These are phyloP conservation scores for Penicillium riverlandense DNA, from an alignment of 495 filamentous ascomycete genomes.

Conservation along the genomic window DNA sequence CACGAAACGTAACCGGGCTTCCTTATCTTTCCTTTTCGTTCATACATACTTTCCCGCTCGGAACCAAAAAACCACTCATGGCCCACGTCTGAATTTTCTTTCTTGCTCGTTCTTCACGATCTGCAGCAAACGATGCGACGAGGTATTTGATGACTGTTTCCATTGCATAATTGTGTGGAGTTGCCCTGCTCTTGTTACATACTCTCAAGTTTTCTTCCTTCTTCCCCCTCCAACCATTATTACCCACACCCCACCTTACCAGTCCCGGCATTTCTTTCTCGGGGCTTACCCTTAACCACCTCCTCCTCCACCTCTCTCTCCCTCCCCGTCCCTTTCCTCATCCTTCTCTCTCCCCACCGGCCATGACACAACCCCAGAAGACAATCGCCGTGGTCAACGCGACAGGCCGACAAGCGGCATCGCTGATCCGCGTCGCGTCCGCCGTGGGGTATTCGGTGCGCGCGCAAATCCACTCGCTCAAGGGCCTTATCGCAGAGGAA, in stretches of 20 bases:
- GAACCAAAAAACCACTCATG: conserved; percentile 1
- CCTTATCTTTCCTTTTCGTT: conserved; percentile 14
- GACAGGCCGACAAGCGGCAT: conserved; percentile 87
- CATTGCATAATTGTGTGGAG: conserved; percentile 14
- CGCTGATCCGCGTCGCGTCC: conserved; percentile 83
- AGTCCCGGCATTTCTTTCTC: background rate
- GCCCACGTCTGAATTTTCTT: conserved; percentile 1
- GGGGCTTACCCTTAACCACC: background rate
- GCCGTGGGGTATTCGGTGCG: conserved; percentile 87
- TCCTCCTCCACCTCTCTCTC: background rate
- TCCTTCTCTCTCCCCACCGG: background rate
- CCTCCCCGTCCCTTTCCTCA: conserved; percentile 1
- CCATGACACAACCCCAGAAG: conserved; percentile 49
- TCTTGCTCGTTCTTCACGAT: conserved; percentile 4
- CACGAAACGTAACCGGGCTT: background rate
- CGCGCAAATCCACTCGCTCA: conserved; percentile 77
- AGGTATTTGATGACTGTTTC: conserved; percentile 21
- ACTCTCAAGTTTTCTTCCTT: conserved; percentile 22
- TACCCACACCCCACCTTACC: conserved; percentile 1
- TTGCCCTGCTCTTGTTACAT: conserved; percentile 16
- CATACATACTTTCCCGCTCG: conserved; percentile 4
- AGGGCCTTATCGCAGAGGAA: conserved; percentile 77
- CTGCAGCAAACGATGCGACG: conserved; percentile 8
- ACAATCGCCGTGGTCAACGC: conserved; percentile 90
- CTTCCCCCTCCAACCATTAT: conserved; percentile 3